Conservation (phyloP, 164 flowering plant species). For the Annona cherimola region DNA sequence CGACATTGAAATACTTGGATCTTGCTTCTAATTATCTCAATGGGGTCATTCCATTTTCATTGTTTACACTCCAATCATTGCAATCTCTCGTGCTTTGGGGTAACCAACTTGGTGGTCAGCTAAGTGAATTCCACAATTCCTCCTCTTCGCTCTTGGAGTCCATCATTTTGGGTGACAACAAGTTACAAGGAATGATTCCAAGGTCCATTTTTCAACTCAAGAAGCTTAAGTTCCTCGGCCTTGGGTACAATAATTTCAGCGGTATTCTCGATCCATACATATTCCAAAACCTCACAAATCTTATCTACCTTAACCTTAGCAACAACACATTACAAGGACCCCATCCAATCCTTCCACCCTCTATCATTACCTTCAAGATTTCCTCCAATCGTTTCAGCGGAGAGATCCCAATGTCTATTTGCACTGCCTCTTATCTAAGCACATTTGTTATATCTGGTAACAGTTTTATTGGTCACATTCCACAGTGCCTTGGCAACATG, state of each 20-base stretch:
- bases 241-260: constrained; percentile 36
- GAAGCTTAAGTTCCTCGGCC: constrained; percentile 20
- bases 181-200: constrained; percentile 33
- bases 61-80: constrained; percentile 22
- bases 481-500: background rate
- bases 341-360: background rate
- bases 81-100: constrained; percentile 10
- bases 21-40: constrained; percentile 31
- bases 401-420: background rate
- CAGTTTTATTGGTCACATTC: background rate
- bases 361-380: background rate
- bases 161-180: constrained; percentile 35
- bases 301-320: constrained; percentile 21
- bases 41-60: constrained; percentile 20
- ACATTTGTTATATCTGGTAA: background rate
- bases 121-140: constrained; percentile 3
- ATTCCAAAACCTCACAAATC: constrained; percentile 16
- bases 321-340: background rate
- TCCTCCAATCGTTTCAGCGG: background rate
- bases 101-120: constrained; percentile 18
- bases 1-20: constrained; percentile 31
- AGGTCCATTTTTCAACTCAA: constrained; percentile 24
- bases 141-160: constrained; percentile 13
- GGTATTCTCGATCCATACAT: constrained; percentile 17
- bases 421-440: background rate